A percentile compares a stretch with the other conserved stretches of the same genome.
Conservation (phyloP, 345 rosid species). For the Eucalyptus curtisii region DNA sequence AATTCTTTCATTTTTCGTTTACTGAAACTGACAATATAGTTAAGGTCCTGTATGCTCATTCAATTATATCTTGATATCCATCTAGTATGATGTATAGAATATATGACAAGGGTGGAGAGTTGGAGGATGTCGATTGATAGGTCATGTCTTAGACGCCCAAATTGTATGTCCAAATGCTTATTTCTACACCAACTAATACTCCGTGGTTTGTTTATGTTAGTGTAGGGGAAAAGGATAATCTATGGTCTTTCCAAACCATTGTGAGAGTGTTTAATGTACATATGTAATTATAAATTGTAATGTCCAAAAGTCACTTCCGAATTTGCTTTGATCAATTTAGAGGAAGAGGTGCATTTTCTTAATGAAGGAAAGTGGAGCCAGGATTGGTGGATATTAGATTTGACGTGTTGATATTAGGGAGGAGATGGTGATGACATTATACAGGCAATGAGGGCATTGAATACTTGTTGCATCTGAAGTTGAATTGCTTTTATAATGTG, state of each 20-base stretch:
- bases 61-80: background rate
- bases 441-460: background rate
- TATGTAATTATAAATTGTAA: background rate
- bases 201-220: background rate
- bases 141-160: background rate
- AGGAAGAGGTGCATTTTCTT: background rate
- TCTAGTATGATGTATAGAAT: background rate
- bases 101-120: background rate
- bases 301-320: background rate
- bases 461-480: background rate
- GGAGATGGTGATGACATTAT: background rate
- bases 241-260: background rate
- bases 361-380: background rate
- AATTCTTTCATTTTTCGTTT: background rate
- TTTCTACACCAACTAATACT: background rate
- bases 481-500: background rate
- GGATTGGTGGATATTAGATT: background rate
- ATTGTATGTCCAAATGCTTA: background rate
- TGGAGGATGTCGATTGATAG: background rate
- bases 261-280: background rate
- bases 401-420: background rate
- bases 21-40: background rate
- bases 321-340: background rate
- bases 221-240: background rate
- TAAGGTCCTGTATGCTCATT: background rate